Percentiles rank a stretch among this genome's conserved stretches.
Evolutionary conservation across 2,329 filamentous ascomycete genomes (phyloP).

Genomic region (Coniochaeta hoffmannii): DNA sequence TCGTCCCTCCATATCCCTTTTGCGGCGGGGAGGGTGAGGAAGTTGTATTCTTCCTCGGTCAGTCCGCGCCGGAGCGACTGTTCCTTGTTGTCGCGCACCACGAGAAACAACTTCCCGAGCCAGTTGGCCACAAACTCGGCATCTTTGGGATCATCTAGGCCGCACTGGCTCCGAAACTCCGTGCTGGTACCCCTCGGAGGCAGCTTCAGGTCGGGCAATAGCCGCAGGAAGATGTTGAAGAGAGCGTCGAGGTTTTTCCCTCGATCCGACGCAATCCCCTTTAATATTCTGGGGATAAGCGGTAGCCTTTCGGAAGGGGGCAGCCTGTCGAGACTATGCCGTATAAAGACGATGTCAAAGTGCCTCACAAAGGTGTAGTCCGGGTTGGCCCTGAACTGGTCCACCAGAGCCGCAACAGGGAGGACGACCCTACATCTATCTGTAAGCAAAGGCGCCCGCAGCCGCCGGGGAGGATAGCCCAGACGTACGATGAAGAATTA

Average conservation of each 20-base stretch:
- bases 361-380: slow-evolving; percentile 62
- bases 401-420: slow-evolving; percentile 74
- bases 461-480: not conserved
- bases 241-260: slow-evolving; percentile 49
- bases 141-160: slow-evolving; percentile 60
- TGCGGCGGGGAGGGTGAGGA: slow-evolving; percentile 54
- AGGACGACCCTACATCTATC: slow-evolving; percentile 53
- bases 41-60: slow-evolving; percentile 57
- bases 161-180: slow-evolving; percentile 57
- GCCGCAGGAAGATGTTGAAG: slow-evolving; percentile 75
- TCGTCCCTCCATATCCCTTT: slow-evolving; percentile 32
- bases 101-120: slow-evolving; percentile 69
- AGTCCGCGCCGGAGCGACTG: slow-evolving; percentile 41
- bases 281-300: slow-evolving; percentile 63
- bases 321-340: slow-evolving; percentile 60
- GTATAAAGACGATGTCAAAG: slow-evolving; percentile 82
- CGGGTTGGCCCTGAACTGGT: slow-evolving; percentile 75
- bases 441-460: slow-evolving; percentile 5
- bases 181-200: slow-evolving; percentile 72
- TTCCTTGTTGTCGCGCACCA: not conserved
- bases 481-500: slow-evolving; percentile 28
- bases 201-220: slow-evolving; percentile 63
- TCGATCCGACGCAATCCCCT: slow-evolving; percentile 53
- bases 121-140: slow-evolving; percentile 65
- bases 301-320: slow-evolving; percentile 56